Conservation (phyloP, 1,139 yeast species). For the Lodderomyces beijingensis region DNA sequence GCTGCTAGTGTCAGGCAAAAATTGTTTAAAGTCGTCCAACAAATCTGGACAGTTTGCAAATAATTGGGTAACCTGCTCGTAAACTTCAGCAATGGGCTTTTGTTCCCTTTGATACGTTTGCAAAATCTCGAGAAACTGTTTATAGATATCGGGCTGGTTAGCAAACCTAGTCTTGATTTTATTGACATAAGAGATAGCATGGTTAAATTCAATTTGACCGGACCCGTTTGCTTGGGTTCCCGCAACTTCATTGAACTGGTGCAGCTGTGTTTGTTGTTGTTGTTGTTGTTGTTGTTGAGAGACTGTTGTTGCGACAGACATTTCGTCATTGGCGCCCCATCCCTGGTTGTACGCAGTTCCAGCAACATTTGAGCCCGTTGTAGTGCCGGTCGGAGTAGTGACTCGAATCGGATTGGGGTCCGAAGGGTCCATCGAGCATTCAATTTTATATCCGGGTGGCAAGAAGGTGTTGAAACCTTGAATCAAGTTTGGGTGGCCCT, state of each 20-base stretch:
- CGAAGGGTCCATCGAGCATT: constrained; percentile 82
- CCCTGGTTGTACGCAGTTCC: constrained; percentile 19
- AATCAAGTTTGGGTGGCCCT: constrained; percentile 88
- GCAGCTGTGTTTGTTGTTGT: constrained; percentile 11
- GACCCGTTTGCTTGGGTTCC: constrained; percentile 35
- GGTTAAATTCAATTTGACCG: constrained; percentile 94
- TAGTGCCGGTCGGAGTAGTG: constrained; percentile 92
- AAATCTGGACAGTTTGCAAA: constrained; percentile 94
- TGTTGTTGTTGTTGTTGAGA: constrained; percentile 11
- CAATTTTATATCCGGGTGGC: constrained; percentile 95
- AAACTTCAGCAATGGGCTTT: constrained; percentile 91
- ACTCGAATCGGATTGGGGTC: constrained; percentile 93
- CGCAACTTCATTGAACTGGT: constrained; percentile 18
- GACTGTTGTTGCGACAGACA: constrained; percentile 10
- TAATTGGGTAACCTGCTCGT: constrained; percentile 83
- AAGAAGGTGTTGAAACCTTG: constrained; percentile 97
- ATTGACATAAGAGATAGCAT: constrained; percentile 93
- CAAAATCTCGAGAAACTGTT: constrained; percentile 87
- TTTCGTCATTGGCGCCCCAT: constrained; percentile 20
- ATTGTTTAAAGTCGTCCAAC: constrained; percentile 89
- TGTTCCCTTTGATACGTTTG: constrained; percentile 97
- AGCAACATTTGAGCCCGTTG: constrained; percentile 56
- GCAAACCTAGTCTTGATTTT: constrained; percentile 93
- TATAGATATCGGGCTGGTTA: constrained; percentile 92
- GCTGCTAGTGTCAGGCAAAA: constrained; percentile 82